These are phyloP conservation scores for Gelatoporia subvermispora DNA, from an alignment of 768 basidiomycete genomes.

Conservation along the genomic window DNA sequence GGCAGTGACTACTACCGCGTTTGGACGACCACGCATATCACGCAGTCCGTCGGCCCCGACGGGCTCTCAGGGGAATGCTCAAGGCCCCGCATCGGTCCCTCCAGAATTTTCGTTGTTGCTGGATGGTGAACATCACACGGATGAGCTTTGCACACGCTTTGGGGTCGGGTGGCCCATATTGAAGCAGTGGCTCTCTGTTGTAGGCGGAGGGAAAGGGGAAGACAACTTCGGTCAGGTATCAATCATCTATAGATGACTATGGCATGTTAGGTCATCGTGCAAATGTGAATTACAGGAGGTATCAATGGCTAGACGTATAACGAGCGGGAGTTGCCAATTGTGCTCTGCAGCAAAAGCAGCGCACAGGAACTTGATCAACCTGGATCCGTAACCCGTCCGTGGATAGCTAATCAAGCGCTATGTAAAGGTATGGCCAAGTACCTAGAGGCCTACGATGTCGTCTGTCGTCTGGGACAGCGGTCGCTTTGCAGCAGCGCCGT, in stretches of 20 bases:
- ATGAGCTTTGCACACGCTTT: constrained; percentile 82
- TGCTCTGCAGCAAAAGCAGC: too few relatives aligned
- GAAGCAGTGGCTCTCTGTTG: constrained; percentile 60
- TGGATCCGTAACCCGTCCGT: too few relatives aligned
- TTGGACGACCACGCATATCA: constrained; percentile 43
- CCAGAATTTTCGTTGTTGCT: constrained; percentile 54
- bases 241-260: constrained; percentile 67
- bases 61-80: constrained; percentile 11
- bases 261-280: background rate
- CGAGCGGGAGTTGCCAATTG: too few relatives aligned
- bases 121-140: constrained; percentile 89
- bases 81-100: constrained; percentile 38
- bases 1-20: constrained; percentile 21
- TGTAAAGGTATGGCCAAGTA: too few relatives aligned
- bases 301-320: too few relatives aligned
- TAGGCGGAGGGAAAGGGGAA: constrained; percentile 55
- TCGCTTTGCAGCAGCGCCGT: too few relatives aligned
- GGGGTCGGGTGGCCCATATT: constrained; percentile 81
- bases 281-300: background rate
- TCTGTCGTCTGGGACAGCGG: too few relatives aligned
- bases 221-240: constrained; percentile 67
- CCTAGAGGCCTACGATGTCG: too few relatives aligned
- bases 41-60: constrained; percentile 56
- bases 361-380: too few relatives aligned
- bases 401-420: too few relatives aligned